These are phyloP conservation scores for Prunus davidiana DNA, from an alignment of 306 rosid genomes.

Conservation along the genomic window DNA sequence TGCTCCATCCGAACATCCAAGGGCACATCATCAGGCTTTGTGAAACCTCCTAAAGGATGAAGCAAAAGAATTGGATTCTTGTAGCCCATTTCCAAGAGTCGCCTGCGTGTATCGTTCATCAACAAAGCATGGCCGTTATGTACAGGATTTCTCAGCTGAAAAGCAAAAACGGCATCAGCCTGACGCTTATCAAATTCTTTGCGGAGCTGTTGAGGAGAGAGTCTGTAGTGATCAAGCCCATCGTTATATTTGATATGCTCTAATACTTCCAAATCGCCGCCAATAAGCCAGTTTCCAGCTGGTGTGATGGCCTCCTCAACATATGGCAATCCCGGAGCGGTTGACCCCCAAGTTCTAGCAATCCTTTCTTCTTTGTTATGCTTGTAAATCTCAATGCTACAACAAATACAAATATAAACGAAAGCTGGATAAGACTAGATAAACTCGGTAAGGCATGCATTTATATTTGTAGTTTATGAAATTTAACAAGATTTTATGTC, in stretches of 20 bases:
- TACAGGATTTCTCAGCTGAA: conserved; percentile 93
- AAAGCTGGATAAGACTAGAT: neutral
- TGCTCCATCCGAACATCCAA: conserved; percentile 99
- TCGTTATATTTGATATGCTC: conserved; percentile 76
- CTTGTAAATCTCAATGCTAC: conserved; percentile 89
- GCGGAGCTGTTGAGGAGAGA: conserved; percentile 88
- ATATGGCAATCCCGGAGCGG: conserved; percentile 83
- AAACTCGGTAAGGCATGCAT: neutral
- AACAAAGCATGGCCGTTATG: conserved; percentile 95
- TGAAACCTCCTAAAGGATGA: conserved; percentile 97
- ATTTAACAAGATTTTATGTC: neutral
- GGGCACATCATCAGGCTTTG: conserved; percentile 91
- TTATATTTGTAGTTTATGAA: neutral
- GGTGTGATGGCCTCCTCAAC: conserved; percentile 77
- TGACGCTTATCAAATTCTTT: conserved; percentile 74
- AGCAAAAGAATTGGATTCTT: conserved; percentile 86
- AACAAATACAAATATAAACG: neutral
- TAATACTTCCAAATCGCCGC: conserved; percentile 89
- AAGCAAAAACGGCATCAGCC: conserved; percentile 97
- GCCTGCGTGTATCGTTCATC: conserved; percentile 86
- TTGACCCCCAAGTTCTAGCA: conserved; percentile 97
- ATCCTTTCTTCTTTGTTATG: conserved; percentile 97
- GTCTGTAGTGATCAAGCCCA: conserved; percentile 88
- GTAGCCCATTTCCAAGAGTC: conserved; percentile 88
- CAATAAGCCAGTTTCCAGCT: conserved; percentile 92